Percentiles rank a stretch among this genome's conserved stretches.
Evolutionary conservation across 164 flowering plant genomes (phyloP).

Genomic region (Brasenia schreberi): DNA sequence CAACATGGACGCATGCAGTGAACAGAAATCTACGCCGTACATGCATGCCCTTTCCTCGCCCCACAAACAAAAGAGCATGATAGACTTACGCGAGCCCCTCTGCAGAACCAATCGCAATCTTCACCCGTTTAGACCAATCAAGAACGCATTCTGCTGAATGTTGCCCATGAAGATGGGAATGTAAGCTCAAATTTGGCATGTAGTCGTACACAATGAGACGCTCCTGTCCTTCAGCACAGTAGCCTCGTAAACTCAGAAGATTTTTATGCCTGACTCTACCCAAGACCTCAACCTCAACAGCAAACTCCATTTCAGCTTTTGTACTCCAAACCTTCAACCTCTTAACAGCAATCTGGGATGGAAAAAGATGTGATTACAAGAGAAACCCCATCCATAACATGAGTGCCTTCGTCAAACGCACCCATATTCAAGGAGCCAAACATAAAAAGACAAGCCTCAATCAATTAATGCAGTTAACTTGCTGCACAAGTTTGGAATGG

Average conservation of each 20-base stretch:
- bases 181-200: conserved; percentile 81
- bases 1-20: no score
- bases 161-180: conserved; percentile 88
- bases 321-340: conserved; percentile 80
- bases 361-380: background rate
- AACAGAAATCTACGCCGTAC: no score
- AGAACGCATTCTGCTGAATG: conserved; percentile 77
- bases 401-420: no score
- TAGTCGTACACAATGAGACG: conserved; percentile 85
- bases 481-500: no score
- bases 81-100: conserved; percentile 74
- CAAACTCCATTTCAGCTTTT: conserved; percentile 87
- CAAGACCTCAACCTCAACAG: conserved; percentile 82
- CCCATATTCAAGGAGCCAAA: background rate
- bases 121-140: conserved; percentile 73
- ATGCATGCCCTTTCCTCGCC: background rate
- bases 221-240: conserved; percentile 92
- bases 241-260: conserved; percentile 74
- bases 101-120: conserved; percentile 79
- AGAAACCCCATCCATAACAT: no score
- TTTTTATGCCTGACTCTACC: conserved; percentile 83
- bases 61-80: background rate
- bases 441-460: no score
- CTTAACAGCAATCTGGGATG: conserved; percentile 77
- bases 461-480: no score